Conservation (phyloP, 441 rosid genomes). For the Geranium incanum region DNA sequence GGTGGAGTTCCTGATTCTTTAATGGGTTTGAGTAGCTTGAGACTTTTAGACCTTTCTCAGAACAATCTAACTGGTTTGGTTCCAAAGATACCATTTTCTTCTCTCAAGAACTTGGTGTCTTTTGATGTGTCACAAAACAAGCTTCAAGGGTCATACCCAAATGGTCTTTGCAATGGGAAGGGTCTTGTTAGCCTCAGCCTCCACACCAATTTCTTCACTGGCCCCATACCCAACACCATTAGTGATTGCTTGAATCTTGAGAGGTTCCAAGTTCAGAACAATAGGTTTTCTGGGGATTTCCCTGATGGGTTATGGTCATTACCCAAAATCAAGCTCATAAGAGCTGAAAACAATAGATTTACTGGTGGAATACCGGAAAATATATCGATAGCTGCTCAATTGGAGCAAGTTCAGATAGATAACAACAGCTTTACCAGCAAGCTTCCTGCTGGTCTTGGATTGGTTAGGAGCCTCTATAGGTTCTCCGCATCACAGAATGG, state of each 20-base stretch:
- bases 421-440: constrained; percentile 50
- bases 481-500: constrained; percentile 52
- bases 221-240: constrained; percentile 41
- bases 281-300: constrained; percentile 51
- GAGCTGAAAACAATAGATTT: constrained; percentile 52
- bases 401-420: constrained; percentile 63
- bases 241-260: constrained; percentile 46
- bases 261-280: constrained; percentile 58
- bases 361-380: constrained; percentile 47
- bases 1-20: constrained; percentile 54
- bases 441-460: constrained; percentile 57
- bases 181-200: constrained; percentile 43
- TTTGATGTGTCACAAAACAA: constrained; percentile 58
- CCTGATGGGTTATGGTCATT: constrained; percentile 46
- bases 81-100: constrained; percentile 32
- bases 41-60: constrained; percentile 41
- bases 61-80: constrained; percentile 54
- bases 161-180: constrained; percentile 45
- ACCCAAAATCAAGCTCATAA: constrained; percentile 49
- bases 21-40: constrained; percentile 38
- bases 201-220: constrained; percentile 50
- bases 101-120: constrained; percentile 46
- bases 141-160: constrained; percentile 49
- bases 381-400: constrained; percentile 41
- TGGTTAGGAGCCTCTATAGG: constrained; percentile 55